These are phyloP conservation scores for Funneliformis caledonium DNA, from an alignment of 371 early-diverging fungal species.

Conservation along the genomic window DNA sequence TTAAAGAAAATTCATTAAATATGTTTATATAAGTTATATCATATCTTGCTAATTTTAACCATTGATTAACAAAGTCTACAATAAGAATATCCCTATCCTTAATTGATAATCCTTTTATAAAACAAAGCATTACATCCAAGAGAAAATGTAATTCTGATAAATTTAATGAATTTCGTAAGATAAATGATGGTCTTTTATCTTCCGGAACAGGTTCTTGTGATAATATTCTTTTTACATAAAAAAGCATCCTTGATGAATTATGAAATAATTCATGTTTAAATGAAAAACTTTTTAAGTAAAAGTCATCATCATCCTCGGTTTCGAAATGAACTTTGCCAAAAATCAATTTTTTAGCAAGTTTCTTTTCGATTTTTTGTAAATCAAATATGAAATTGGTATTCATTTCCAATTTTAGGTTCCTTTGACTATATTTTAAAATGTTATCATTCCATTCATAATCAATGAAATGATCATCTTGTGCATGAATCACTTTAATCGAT, in stretches of 20 bases:
- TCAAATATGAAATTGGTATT: constrained; percentile 34
- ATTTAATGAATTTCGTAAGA: not conserved
- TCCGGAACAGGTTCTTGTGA: constrained; percentile 29
- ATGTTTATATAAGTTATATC: too few species aligned
- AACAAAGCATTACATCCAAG: constrained; percentile 37
- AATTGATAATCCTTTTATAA: constrained; percentile 21
- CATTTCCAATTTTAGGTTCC: constrained; percentile 24
- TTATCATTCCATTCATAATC: constrained; percentile 35
- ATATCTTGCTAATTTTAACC: constrained; percentile 19
- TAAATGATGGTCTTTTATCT: not conserved
- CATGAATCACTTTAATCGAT: constrained; percentile 4
- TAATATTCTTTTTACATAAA: constrained; percentile 15
- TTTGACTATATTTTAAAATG: constrained; percentile 34
- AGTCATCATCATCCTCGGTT: not conserved
- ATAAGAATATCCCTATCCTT: constrained; percentile 4
- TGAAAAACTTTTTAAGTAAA: constrained; percentile 6
- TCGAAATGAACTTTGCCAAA: constrained; percentile 35
- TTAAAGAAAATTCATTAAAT: not conserved
- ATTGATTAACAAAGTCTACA: constrained; percentile 30
- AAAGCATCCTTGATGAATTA: not conserved
- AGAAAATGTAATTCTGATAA: constrained; percentile 20
- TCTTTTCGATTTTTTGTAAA: constrained; percentile 32
- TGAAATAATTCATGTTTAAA: constrained; percentile 37
- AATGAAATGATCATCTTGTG: not conserved
- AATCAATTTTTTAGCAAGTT: constrained; percentile 28